A percentile compares a stretch with the other conserved stretches of the same genome.
phyloP scores from a whole-genome alignment of 345 rosid species.

The Excoecaria cochinchinensis region DNA sequence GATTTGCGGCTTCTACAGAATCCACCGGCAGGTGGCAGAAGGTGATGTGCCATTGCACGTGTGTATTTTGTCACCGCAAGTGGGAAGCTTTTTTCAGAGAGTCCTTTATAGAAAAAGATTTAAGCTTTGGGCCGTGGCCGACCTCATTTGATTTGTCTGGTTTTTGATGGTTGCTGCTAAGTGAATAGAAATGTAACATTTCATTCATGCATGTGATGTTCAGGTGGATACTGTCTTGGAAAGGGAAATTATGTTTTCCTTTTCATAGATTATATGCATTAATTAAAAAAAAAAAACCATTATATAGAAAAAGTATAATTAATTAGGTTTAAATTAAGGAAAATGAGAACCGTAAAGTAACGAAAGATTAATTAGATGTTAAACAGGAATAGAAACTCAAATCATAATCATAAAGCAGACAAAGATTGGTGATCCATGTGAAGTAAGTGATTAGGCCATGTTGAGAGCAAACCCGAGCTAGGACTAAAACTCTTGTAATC shows the following conservation, averaged over 20 bases:
- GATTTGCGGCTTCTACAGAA: constrained; percentile 24
- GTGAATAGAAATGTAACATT: not conserved
- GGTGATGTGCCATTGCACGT: not conserved
- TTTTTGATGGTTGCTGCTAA: not conserved
- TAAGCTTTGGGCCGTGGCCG: not conserved
- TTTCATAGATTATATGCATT: too few species aligned
- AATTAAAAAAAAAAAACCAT: too few species aligned
- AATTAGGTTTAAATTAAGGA: not conserved
- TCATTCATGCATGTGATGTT: not conserved
- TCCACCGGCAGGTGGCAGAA: not conserved
- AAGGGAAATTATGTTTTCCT: constrained; percentile 7
- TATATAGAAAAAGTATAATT: too few species aligned
- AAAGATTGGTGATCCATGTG: not conserved
- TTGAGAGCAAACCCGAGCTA: not conserved
- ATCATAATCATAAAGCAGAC: not conserved
- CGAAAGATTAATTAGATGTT: not conserved
- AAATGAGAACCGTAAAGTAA: not conserved
- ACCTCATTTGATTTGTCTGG: not conserved
- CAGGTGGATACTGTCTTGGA: constrained; percentile 16
- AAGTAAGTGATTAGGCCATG: not conserved
- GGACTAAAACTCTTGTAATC: not conserved
- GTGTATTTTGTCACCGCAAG: not conserved
- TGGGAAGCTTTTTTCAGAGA: not conserved
- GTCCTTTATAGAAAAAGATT: not conserved
- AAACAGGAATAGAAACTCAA: not conserved